phyloP scores from a whole-genome alignment of 176 grass and related monocot genomes.

The Hsuehochloa calcarea region DNA sequence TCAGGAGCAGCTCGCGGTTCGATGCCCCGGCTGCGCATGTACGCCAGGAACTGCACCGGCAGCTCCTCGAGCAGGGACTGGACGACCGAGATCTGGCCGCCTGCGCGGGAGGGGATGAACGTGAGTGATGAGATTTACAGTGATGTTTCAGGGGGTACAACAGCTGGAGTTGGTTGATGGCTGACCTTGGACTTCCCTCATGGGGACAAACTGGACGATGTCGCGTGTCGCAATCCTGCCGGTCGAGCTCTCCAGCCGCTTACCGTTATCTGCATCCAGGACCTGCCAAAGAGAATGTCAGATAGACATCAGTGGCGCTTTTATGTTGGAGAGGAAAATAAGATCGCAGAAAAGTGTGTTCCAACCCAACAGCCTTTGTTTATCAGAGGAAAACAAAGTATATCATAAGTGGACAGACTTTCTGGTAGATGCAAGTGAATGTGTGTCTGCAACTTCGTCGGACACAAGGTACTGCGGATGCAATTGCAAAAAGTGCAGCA shows the following conservation, averaged over 20 bases:
- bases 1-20: constrained; percentile 32
- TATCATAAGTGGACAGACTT: background rate
- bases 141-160: background rate
- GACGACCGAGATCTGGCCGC: constrained; percentile 64
- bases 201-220: constrained; percentile 96
- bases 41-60: constrained; percentile 77
- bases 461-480: background rate
- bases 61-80: constrained; percentile 91
- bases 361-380: constrained; percentile 1
- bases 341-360: background rate
- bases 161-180: background rate
- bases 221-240: constrained; percentile 79
- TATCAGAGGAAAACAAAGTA: constrained; percentile 11
- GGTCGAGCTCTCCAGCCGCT: constrained; percentile 76
- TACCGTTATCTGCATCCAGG: constrained; percentile 76
- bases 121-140: background rate
- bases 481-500: background rate
- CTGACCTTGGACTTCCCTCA: constrained; percentile 75
- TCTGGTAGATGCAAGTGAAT: background rate
- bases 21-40: constrained; percentile 73
- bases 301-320: background rate
- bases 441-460: background rate
- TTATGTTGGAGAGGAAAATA: background rate
- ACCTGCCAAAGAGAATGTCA: constrained; percentile 43
- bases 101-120: constrained; percentile 28